These are phyloP conservation scores for Xerophyta viscosa DNA, from an alignment of 106 monocot genomes.

Conservation along the genomic window DNA sequence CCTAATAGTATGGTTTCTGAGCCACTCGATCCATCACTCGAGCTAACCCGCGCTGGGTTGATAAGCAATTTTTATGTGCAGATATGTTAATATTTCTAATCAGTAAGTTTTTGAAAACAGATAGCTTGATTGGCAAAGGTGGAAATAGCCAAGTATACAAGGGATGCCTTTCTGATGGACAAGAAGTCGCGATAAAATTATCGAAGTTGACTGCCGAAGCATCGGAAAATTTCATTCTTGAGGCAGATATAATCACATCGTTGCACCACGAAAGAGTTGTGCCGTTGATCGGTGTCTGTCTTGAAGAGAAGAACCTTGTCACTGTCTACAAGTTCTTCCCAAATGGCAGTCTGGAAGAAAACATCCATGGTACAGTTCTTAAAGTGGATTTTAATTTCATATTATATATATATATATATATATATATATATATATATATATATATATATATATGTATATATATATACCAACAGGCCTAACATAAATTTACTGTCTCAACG, in stretches of 20 bases:
- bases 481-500: too few relatives aligned
- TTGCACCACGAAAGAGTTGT: conserved; percentile 54
- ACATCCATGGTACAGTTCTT: conserved; percentile 57
- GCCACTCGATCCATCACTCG: too few relatives aligned
- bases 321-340: conserved; percentile 64
- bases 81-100: background rate
- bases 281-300: conserved; percentile 56
- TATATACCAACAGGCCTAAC: too few relatives aligned
- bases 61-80: too few relatives aligned
- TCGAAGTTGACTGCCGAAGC: conserved; percentile 44
- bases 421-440: too few relatives aligned
- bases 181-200: conserved; percentile 61
- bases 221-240: conserved; percentile 49
- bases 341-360: conserved; percentile 80
- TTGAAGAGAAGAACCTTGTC: conserved; percentile 44
- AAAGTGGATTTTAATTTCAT: too few relatives aligned
- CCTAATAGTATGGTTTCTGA: too few relatives aligned
- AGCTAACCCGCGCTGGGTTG: too few relatives aligned
- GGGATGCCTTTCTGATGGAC: conserved; percentile 51
- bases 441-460: too few relatives aligned
- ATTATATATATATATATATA: too few relatives aligned
- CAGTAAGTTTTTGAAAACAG: conserved; percentile 16
- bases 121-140: conserved; percentile 91
- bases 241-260: conserved; percentile 66
- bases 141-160: conserved; percentile 72